A percentile compares a stretch with the other conserved stretches of the same genome.
Evolutionary conservation across 2,329 filamentous ascomycete species (phyloP).

Genomic region (Cyphellophora attinorum): DNA sequence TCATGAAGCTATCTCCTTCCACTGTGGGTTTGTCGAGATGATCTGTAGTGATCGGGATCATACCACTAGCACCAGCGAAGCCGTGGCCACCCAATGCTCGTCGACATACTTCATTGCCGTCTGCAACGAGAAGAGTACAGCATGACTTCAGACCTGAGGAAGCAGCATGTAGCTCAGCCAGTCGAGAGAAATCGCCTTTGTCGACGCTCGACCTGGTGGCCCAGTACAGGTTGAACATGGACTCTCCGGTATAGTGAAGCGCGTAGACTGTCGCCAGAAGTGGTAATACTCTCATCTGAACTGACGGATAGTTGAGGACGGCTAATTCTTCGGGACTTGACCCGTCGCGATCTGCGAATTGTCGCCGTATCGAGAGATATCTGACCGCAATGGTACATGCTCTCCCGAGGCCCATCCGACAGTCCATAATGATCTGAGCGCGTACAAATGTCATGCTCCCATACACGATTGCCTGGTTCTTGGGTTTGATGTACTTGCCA

Average conservation of each 20-base stretch:
- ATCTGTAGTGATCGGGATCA: slow-evolving; percentile 58
- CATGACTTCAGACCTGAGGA: slow-evolving; percentile 67
- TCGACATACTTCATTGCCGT: slow-evolving; percentile 64
- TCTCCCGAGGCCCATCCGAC: slow-evolving; percentile 40
- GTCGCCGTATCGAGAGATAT: slow-evolving; percentile 38
- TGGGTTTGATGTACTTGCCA: slow-evolving; percentile 33
- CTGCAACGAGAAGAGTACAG: slow-evolving; percentile 59
- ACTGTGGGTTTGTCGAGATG: slow-evolving; percentile 62
- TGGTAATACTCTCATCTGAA: slow-evolving; percentile 43
- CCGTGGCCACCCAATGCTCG: slow-evolving; percentile 61
- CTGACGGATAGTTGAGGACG: slow-evolving; percentile 44
- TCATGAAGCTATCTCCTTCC: slow-evolving; percentile 75
- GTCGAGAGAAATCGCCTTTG: slow-evolving; percentile 33
- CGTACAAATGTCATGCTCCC: slow-evolving; percentile 40
- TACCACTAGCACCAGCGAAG: slow-evolving; percentile 40
- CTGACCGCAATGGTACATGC: slow-evolving; percentile 43
- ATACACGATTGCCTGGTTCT: slow-evolving; percentile 39
- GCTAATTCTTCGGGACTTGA: slow-evolving; percentile 28
- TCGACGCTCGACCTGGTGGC: slow-evolving; percentile 35
- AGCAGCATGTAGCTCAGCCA: slow-evolving; percentile 65
- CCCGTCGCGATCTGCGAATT: slow-evolving; percentile 40
- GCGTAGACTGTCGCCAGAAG: slow-evolving; percentile 43
- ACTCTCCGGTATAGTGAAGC: slow-evolving; percentile 30
- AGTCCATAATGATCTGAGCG: slow-evolving; percentile 29
- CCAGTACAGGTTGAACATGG: slow-evolving; percentile 39